Evolutionary conservation across 768 basidiomycete species (phyloP).

Genomic region (Mycena haematopus): DNA sequence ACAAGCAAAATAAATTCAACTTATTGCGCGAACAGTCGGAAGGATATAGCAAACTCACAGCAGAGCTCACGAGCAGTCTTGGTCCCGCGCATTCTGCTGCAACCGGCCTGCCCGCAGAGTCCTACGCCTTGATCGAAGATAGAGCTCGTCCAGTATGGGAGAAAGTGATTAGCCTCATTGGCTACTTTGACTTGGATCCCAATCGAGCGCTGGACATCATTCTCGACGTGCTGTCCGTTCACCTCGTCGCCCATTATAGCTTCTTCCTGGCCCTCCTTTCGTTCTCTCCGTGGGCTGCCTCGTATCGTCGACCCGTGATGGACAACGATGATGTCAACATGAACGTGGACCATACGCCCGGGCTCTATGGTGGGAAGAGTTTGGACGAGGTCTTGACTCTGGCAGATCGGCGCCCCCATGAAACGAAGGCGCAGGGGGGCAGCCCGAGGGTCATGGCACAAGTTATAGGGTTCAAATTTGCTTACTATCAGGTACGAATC

Average conservation of each 20-base stretch:
- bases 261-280: constrained; percentile 91
- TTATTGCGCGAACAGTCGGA: constrained; percentile 96
- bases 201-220: constrained; percentile 93
- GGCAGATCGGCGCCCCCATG: constrained; percentile 49
- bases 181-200: constrained; percentile 97
- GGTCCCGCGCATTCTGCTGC: constrained; percentile 75
- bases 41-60: constrained; percentile 92
- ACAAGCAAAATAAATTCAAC: constrained; percentile 99
- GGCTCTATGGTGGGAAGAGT: constrained; percentile 60
- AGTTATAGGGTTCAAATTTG: constrained; percentile 97
- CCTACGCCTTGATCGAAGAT: constrained; percentile 60
- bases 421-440: constrained; percentile 29
- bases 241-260: constrained; percentile 80
- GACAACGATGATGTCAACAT: constrained; percentile 39
- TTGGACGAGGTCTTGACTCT: constrained; percentile 71
- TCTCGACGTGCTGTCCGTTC: constrained; percentile 86
- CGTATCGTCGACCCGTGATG: constrained; percentile 43
- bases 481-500: constrained; percentile 80
- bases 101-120: constrained; percentile 72
- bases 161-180: constrained; percentile 86
- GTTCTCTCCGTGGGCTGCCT: constrained; percentile 85
- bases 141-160: constrained; percentile 79
- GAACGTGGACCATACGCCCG: constrained; percentile 44
- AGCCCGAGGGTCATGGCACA: constrained; percentile 79
- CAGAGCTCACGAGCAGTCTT: constrained; percentile 79